These are phyloP conservation scores for Zostera marina DNA, from an alignment of 116 monocot species.

Conservation along the genomic window DNA sequence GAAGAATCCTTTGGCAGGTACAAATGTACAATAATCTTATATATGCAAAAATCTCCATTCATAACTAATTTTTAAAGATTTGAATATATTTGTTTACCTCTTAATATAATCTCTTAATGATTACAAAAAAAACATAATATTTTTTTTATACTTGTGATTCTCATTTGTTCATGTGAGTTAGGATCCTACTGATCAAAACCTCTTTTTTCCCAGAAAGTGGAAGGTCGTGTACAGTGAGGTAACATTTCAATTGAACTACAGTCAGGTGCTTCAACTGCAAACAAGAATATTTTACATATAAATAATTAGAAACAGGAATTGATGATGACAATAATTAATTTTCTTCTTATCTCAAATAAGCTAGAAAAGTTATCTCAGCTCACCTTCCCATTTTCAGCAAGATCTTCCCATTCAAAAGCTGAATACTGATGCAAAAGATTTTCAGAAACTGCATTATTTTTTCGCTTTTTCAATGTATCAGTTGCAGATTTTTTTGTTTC, in stretches of 20 bases:
- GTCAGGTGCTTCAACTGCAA: conserved; percentile 77
- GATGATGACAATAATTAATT: background rate
- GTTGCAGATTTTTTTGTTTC: conserved; percentile 15
- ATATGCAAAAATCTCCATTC: no score
- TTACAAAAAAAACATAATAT: no score
- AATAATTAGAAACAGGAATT: background rate
- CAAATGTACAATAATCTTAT: no score
- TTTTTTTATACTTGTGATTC: background rate
- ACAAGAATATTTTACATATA: background rate
- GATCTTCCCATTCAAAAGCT: conserved; percentile 59
- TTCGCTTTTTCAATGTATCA: conserved; percentile 63
- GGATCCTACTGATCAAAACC: conserved; percentile 60
- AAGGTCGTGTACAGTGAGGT: conserved; percentile 57
- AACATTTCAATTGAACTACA: conserved; percentile 71
- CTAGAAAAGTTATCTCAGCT: background rate
- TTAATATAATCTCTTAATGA: no score
- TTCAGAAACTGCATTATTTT: conserved; percentile 57
- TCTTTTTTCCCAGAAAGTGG: conserved; percentile 82
- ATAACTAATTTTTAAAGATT: no score
- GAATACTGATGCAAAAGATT: conserved; percentile 30
- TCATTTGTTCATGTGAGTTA: conserved; percentile 80
- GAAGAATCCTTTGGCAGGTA: no score
- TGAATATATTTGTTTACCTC: no score
- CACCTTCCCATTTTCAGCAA: conserved; percentile 88
- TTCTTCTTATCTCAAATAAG: background rate